A percentile compares a stretch with the other conserved stretches of the same genome.
These are phyloP conservation scores for Diplodia mutila DNA, from an alignment of 2,329 filamentous ascomycete species.

Conservation along the genomic window DNA sequence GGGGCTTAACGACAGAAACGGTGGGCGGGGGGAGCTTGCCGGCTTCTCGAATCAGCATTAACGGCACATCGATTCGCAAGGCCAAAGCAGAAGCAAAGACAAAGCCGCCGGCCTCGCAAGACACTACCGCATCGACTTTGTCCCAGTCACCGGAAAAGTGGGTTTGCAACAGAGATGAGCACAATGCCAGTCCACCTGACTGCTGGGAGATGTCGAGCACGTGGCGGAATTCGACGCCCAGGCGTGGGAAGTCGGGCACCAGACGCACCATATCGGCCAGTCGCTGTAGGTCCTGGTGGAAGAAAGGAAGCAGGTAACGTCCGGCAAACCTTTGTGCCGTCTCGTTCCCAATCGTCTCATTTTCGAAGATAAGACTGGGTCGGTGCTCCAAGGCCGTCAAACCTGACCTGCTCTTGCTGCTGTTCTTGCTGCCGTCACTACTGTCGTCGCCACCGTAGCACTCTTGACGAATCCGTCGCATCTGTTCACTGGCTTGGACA, in stretches of 20 bases:
- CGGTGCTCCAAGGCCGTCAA: no score
- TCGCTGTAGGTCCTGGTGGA: conserved; percentile 51
- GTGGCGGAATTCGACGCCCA: conserved; percentile 60
- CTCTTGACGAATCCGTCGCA: conserved; percentile 42
- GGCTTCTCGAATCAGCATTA: no score
- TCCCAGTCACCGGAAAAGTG: conserved; percentile 55
- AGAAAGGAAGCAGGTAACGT: conserved; percentile 49
- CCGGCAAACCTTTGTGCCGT: conserved; percentile 52
- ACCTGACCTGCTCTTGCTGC: no score
- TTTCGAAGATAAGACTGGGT: no score
- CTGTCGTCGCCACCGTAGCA: conserved; percentile 27
- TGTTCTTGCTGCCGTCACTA: no score
- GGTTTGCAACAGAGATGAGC: conserved; percentile 54
- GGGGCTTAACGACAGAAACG: conserved; percentile 48
- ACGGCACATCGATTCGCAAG: no score
- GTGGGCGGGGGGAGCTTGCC: no score
- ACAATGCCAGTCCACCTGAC: conserved; percentile 56
- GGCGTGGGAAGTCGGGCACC: conserved; percentile 56
- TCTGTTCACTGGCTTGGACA: conserved; percentile 49
- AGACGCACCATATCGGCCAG: conserved; percentile 56
- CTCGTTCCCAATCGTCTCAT: no score
- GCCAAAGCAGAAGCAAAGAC: no score
- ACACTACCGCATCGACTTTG: conserved; percentile 51
- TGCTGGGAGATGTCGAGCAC: conserved; percentile 61
- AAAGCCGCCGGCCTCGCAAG: conserved; percentile 64